Evolutionary conservation across 306 rosid genomes (phyloP).

Genomic region (Cicer pinnatifidum): DNA sequence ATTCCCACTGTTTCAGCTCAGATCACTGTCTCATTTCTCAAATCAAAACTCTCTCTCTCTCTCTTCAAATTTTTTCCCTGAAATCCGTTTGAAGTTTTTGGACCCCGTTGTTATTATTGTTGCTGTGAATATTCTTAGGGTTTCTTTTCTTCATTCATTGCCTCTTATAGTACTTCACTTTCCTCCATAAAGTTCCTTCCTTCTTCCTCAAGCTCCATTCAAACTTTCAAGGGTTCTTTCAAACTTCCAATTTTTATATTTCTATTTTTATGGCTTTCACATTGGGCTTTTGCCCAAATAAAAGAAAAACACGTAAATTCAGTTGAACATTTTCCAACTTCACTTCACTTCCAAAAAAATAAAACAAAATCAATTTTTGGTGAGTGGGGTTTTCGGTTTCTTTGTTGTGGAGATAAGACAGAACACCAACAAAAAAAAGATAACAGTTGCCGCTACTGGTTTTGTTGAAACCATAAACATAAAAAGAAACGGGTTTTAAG

Average conservation of each 20-base stretch:
- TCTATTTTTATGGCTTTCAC: slow-evolving; percentile 33
- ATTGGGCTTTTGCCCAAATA: slow-evolving; percentile 35
- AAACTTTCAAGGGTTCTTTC: background rate
- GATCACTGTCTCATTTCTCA: slow-evolving; percentile 49
- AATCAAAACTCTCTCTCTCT: slow-evolving; percentile 23
- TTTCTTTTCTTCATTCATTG: slow-evolving; percentile 38
- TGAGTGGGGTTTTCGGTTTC: background rate
- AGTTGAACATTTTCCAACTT: background rate
- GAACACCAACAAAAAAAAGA: background rate
- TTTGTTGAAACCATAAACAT: background rate
- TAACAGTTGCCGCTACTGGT: slow-evolving; percentile 7
- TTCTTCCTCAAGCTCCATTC: slow-evolving; percentile 50
- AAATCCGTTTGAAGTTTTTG: slow-evolving; percentile 12
- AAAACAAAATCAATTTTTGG: background rate
- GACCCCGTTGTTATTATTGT: background rate
- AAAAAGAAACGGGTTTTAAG: slow-evolving; percentile 16
- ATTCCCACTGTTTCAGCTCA: slow-evolving; percentile 59
- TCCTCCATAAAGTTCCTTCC: slow-evolving; percentile 32
- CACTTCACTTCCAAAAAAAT: background rate
- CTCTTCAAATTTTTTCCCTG: background rate
- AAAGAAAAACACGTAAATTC: slow-evolving; percentile 25
- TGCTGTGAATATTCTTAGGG: slow-evolving; percentile 49
- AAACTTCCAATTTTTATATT: slow-evolving; percentile 13
- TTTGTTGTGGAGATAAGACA: background rate
- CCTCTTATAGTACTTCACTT: slow-evolving; percentile 34